Base-by-base conservation (phyloP, 2,329 filamentous ascomycete species). In the Helicocarpus griseus region DNA sequence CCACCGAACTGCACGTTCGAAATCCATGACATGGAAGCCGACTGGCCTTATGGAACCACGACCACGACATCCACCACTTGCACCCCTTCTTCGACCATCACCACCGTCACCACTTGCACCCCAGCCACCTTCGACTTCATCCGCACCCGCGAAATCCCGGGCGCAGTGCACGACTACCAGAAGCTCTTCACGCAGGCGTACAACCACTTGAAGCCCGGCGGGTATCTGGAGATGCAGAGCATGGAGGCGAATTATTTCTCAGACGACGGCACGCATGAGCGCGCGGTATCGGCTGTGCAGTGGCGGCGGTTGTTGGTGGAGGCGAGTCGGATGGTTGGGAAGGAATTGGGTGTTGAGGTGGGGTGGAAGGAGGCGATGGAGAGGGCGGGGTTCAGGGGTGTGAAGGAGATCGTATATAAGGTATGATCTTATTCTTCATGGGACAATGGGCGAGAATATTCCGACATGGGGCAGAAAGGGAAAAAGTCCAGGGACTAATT, bases 191-290 rank as follows among this genome's bases (percentile, higher is more conserved):
- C 50, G 7, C 67, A 68, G 58, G 61, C 63, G 14, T 65, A 60
- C 48, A 49, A 55, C 21, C 61, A 69, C 52, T 50, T 68, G 1
- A 63, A 60, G 39, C 67, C 67, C 0, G 66, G 65, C 5, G 67
- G 66, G 0, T 70, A 66, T 63, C 55, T 69, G 19, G 67, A 69
- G 52, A 53, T 63, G 24, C 66, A 69, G 54, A 65, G 66, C 47
- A 67, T 64, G 41, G 65, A 67, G 46, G 47, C 57, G 2, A 53
- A 50, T 26, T 46, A 64, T 5, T 22, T 49, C 17, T 67, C 65
- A 5, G 65, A 68, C 39, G 67, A 69, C 51, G 66, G 58, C 26
- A 63, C 65, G 6, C 58, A 61, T 49, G 41, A 57, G 44, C 22
- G 53, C 1, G 65, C 64, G 2, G 53, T 52, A 2, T 57, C 56